Conservation (phyloP, 768 basidiomycete species). For the Epithele typhae region DNA sequence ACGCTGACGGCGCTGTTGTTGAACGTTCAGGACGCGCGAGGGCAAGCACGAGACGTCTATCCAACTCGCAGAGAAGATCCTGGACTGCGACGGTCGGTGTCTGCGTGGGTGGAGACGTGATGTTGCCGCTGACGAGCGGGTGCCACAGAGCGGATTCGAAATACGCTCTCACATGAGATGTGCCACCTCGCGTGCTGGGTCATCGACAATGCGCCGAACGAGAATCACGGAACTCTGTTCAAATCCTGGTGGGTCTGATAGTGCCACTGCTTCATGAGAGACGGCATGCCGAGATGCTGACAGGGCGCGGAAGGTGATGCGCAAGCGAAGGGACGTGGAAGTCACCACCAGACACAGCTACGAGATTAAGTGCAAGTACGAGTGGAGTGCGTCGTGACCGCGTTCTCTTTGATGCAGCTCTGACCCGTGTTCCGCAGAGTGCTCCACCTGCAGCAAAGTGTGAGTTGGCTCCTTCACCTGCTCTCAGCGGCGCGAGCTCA, state of each 20-base stretch:
- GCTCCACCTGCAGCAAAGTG: slow-evolving; percentile 59
- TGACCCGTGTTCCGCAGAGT: slow-evolving; percentile 42
- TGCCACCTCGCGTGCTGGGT: slow-evolving; percentile 88
- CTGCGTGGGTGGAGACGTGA: too few relatives aligned
- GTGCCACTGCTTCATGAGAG: too few relatives aligned
- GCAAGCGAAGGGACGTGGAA: slow-evolving; percentile 24
- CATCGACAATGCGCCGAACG: slow-evolving; percentile 64
- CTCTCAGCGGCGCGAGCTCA: too few relatives aligned
- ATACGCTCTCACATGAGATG: slow-evolving; percentile 89
- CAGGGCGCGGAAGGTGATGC: slow-evolving; percentile 73
- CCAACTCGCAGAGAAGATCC: slow-evolving; percentile 77
- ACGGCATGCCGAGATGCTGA: not conserved
- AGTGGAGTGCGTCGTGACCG: slow-evolving; percentile 56
- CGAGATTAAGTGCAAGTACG: slow-evolving; percentile 66
- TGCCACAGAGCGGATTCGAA: slow-evolving; percentile 67
- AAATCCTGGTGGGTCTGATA: slow-evolving; percentile 56
- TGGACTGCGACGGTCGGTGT: slow-evolving; percentile 70
- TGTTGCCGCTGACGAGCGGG: too few relatives aligned
- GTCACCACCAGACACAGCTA: slow-evolving; percentile 66
- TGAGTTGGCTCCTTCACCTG: slow-evolving; percentile 28
- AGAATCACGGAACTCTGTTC: slow-evolving; percentile 70
- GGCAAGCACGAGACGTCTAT: slow-evolving; percentile 62
- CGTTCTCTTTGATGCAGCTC: slow-evolving; percentile 2
- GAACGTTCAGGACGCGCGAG: slow-evolving; percentile 41
- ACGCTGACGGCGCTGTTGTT: not conserved